Conservation (phyloP, 2,329 filamentous ascomycete genomes). For the Fusarium duplospermum region DNA sequence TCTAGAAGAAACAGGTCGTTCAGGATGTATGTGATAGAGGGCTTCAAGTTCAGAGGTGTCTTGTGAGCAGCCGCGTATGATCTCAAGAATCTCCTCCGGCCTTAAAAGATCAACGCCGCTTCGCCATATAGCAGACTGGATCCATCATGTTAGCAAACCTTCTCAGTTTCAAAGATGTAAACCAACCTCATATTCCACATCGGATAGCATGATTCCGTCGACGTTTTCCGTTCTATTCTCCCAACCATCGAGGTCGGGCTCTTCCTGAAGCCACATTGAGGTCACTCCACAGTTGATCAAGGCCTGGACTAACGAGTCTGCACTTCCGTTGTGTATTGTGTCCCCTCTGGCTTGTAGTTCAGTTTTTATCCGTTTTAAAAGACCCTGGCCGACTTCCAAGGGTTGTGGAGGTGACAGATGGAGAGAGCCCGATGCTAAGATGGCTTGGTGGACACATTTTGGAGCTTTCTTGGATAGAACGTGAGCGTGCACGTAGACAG, state of each 20-base stretch:
- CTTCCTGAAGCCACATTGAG: constrained; percentile 56
- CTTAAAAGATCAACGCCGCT: constrained; percentile 53
- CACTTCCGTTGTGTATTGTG: neutral
- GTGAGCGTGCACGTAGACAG: constrained; percentile 58
- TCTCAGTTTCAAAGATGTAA: neutral
- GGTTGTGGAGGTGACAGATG: constrained; percentile 57
- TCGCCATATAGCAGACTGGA: constrained; percentile 56
- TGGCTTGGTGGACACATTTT: constrained; percentile 44
- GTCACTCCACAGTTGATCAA: constrained; percentile 51
- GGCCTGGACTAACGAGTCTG: constrained; percentile 45
- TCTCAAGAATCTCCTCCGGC: constrained; percentile 48
- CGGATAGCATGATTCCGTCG: constrained; percentile 55
- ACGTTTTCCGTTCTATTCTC: constrained; percentile 46
- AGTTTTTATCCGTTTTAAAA: neutral
- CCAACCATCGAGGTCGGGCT: constrained; percentile 51
- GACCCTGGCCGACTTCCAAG: neutral
- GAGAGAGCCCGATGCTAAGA: constrained; percentile 56
- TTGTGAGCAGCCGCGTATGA: constrained; percentile 46
- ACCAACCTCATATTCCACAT: constrained; percentile 56
- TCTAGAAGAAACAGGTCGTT: constrained; percentile 53
- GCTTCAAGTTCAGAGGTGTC: constrained; percentile 49
- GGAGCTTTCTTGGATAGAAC: constrained; percentile 47
- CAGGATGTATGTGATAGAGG: constrained; percentile 54
- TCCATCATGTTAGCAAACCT: neutral
- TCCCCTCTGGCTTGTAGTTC: neutral